A percentile compares a stretch with the other conserved stretches of the same genome.
Conservation (phyloP, 2,329 filamentous ascomycete genomes). For the Polychaeton citri region DNA sequence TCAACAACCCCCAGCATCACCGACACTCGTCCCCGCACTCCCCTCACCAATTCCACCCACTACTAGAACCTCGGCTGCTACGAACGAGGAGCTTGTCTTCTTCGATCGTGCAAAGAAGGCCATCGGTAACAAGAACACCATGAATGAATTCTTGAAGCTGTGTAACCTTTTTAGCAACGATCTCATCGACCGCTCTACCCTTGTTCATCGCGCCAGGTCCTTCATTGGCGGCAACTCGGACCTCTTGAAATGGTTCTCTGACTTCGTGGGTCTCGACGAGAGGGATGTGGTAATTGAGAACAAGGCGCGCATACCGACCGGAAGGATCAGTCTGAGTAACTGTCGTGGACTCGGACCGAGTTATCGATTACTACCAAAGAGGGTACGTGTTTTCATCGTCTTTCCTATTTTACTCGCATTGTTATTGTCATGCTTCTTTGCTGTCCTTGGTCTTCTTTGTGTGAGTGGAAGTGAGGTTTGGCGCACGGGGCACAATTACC, state of each 20-base stretch:
- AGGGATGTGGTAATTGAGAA: slow-evolving; percentile 70
- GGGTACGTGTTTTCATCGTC: slow-evolving; percentile 32
- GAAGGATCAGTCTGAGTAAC: slow-evolving; percentile 83
- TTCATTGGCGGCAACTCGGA: slow-evolving; percentile 86
- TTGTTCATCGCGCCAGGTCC: slow-evolving; percentile 67
- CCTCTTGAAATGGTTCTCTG: slow-evolving; percentile 77
- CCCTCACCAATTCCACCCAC: slow-evolving; percentile 76
- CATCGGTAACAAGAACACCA: slow-evolving; percentile 79
- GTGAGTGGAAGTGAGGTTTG: too few relatives aligned
- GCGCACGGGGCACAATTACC: too few relatives aligned
- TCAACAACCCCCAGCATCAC: slow-evolving; percentile 49
- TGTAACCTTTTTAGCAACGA: slow-evolving; percentile 93
- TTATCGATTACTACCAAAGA: slow-evolving; percentile 80
- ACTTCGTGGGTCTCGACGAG: slow-evolving; percentile 65
- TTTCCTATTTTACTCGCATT: not conserved
- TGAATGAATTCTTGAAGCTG: slow-evolving; percentile 93
- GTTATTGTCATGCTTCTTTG: not conserved
- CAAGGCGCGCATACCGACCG: slow-evolving; percentile 58
- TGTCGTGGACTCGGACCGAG: slow-evolving; percentile 92
- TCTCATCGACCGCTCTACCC: slow-evolving; percentile 70
- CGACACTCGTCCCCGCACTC: slow-evolving; percentile 74
- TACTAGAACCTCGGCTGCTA: slow-evolving; percentile 52
- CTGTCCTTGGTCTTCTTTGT: too few relatives aligned
- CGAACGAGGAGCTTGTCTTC: slow-evolving; percentile 75
- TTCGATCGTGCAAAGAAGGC: slow-evolving; percentile 97